Evolutionary conservation across 345 rosid species (phyloP), one percentile per base, ranked within the genome.

Genomic region (Alliaria petiolata): DNA sequence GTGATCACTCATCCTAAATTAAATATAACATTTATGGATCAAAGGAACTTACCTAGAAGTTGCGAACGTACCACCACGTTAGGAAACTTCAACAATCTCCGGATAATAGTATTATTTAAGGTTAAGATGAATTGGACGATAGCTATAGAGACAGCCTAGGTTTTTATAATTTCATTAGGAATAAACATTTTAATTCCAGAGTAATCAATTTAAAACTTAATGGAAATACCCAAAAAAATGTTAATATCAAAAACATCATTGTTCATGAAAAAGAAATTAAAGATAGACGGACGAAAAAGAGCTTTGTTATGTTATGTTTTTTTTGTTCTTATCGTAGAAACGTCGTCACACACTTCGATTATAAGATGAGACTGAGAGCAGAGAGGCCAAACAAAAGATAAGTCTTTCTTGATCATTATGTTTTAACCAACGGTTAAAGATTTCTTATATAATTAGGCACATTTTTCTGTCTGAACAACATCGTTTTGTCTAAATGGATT

Each of bases 321-420:
- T 34, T 16, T 35, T 69, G 57, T 47, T 58, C 73, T 57, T 35
- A 44, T 69, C 19, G 30, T 69, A 20, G 22, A 36, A 34, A 56
- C n/a, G n/a, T n/a, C 14, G 40, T 40, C 52, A 55, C 14, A 44
- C 54, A 47, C 31, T 59, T 70, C 19, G n/a, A 38, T 17, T 26
- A 47, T 47, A 58, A 69, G 74, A 57, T 25, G 39, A 69, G 62
- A 34, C 15, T 35, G 11, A 0, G 30, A n/a, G n/a, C n/a, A 0
- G 30, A 58, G 17, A 8, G 33, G 30, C 36, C 13, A 36, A 70
- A 26, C 42, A 69, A 47, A 36, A n/a, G 39, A 69, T 1, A 36
- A 47, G 20, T 36, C 66, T 47, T 47, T 38, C 67, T 16, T 59
- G 74, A 49, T 70, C 35, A 31, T 26, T 38, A 8, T 36, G 20